Percentiles rank a stretch among this genome's conserved stretches.
Conservation (phyloP, 179 eudicot genomes). For the Corrigiola litoralis region DNA sequence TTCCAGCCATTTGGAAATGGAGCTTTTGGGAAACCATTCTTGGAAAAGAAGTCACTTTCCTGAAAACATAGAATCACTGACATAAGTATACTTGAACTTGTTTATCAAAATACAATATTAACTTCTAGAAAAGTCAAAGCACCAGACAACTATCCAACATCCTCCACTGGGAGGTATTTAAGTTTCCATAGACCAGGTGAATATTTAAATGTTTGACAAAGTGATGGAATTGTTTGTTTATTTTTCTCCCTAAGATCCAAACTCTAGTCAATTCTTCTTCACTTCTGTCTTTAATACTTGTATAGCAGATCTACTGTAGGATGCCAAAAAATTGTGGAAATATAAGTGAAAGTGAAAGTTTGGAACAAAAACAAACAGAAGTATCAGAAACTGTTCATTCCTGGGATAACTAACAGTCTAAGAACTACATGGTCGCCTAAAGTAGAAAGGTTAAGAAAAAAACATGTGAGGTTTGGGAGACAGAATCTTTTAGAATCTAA, state of each 20-base stretch:
- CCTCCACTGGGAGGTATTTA: constrained; percentile 23
- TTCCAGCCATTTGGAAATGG: constrained; percentile 98
- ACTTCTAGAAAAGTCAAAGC: constrained; percentile 29
- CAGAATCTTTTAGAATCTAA: constrained; percentile 39
- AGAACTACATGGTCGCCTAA: background rate
- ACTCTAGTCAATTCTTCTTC: background rate
- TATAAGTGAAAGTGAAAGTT: background rate
- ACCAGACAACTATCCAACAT: constrained; percentile 35
- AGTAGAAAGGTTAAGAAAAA: background rate
- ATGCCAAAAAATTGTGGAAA: background rate
- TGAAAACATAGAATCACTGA: constrained; percentile 15
- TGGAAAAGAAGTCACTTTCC: constrained; percentile 81
- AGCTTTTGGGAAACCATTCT: constrained; percentile 68
- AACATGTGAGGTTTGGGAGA: constrained; percentile 10
- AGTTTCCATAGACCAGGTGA: constrained; percentile 10
- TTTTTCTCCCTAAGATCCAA: constrained; percentile 14
- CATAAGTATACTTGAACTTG: constrained; percentile 5
- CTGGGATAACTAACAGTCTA: constrained; percentile 2
- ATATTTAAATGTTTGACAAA: constrained; percentile 20
- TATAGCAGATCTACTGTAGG: constrained; percentile 22
- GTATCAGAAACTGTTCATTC: constrained; percentile 15
- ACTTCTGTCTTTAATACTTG: background rate
- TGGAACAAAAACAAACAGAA: background rate
- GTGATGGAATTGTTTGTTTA: background rate
- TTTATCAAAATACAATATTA: background rate